Evolutionary conservation across 345 rosid species (phyloP).

Genomic region (Punica granatum): DNA sequence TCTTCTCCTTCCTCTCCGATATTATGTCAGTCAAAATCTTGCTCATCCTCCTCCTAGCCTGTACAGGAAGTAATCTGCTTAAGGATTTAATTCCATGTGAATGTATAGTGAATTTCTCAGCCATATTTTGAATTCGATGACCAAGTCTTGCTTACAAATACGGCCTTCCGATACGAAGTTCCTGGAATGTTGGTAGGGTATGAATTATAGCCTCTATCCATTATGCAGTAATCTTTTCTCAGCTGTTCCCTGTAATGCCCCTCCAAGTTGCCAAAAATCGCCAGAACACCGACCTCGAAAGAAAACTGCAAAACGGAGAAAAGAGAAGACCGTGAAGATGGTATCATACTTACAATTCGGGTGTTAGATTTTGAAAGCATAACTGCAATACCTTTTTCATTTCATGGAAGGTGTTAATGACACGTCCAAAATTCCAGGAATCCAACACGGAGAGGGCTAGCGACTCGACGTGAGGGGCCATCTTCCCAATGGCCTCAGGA

Average conservation of each 20-base stretch:
- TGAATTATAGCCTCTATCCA: conserved; percentile 82
- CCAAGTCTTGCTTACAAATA: conserved; percentile 22
- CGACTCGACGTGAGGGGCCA: conserved; percentile 51
- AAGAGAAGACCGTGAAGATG: neutral
- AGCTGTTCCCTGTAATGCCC: conserved; percentile 51
- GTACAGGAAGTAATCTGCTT: neutral
- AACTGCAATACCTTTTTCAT: conserved; percentile 54
- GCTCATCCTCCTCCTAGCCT: conserved; percentile 56
- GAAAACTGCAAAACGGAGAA: conserved; percentile 47
- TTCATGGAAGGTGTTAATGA: conserved; percentile 68
- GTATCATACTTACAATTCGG: neutral
- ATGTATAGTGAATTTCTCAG: neutral
- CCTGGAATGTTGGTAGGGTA: conserved; percentile 78
- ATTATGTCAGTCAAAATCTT: conserved; percentile 41
- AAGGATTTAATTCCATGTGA: neutral
- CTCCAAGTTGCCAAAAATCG: conserved; percentile 67
- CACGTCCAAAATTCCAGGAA: conserved; percentile 40
- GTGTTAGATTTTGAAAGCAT: neutral
- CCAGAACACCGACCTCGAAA: conserved; percentile 69
- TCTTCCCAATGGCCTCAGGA: conserved; percentile 40
- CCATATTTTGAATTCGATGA: neutral
- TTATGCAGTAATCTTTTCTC: conserved; percentile 54
- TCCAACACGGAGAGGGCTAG: conserved; percentile 40
- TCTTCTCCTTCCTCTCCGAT: conserved; percentile 45
- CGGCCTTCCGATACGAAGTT: conserved; percentile 62